Percentiles rank a stretch among this genome's conserved stretches.
Conservation (phyloP, 768 basidiomycete species). For the Kwoniella sp. region DNA sequence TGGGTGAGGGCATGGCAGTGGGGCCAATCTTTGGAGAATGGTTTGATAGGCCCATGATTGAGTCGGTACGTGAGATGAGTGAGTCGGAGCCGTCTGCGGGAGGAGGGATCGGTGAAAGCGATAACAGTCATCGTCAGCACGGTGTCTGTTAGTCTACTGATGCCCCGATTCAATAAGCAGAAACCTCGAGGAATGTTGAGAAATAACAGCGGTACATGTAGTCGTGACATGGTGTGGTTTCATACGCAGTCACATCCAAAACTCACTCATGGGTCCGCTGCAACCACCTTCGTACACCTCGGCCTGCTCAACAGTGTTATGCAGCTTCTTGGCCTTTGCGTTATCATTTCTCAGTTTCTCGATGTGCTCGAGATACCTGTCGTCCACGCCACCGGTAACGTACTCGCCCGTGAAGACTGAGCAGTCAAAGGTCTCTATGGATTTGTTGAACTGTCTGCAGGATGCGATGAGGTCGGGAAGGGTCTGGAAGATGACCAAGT, state of each 20-base stretch:
- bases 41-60: constrained; percentile 53
- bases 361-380: constrained; percentile 72
- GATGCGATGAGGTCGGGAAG: constrained; percentile 82
- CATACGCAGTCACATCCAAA: background rate
- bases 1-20: constrained; percentile 39
- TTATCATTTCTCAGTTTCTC: constrained; percentile 82
- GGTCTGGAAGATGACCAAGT: constrained; percentile 93
- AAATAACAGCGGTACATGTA: no score
- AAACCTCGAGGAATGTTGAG: no score
- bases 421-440: constrained; percentile 81
- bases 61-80: constrained; percentile 34
- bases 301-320: constrained; percentile 34
- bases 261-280: constrained; percentile 57
- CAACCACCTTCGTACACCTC: constrained; percentile 49
- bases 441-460: constrained; percentile 79
- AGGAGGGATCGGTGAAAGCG: background rate
- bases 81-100: constrained; percentile 55
- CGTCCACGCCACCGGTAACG: constrained; percentile 88
- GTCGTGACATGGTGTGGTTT: no score
- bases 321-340: constrained; percentile 63
- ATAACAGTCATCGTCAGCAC: background rate
- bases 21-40: constrained; percentile 53
- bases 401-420: constrained; percentile 98
- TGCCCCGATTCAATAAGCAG: no score
- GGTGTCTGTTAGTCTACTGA: no score